Evolutionary conservation across 1,284 basidiomycete genomes (phyloP), one percentile per base, ranked within the genome.

Genomic region (Boletus albobrunnescens): DNA sequence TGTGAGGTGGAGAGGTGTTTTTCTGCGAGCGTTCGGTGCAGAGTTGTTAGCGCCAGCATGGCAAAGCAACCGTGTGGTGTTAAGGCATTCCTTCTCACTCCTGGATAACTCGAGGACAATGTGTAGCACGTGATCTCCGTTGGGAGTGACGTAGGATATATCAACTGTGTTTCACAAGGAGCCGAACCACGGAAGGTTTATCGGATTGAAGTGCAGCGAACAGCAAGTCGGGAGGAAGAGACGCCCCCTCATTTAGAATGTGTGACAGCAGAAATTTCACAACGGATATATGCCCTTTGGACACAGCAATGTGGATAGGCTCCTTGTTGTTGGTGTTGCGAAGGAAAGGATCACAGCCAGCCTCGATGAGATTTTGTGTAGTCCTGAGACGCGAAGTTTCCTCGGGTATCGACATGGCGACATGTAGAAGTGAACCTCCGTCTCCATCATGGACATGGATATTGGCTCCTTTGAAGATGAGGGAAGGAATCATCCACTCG

Each of bases 231-330:
- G 20, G 20, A 10, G 14, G 6, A 44, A 28, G 24, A 6, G 26
- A 8, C 12, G 2, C n/a, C 11, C 13, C 9, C n/a, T 4, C 26
- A 1, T 27, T 9, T n/a, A 17, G 5, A 17, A 14, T 5, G 1
- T 10, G 14, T 14, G 49, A 52, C 20, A 50, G 10, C 14, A 54
- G 27, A 17, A 30, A 50, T 14, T 31, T 6, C 20, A 14, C 33
- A 1, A 49, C 24, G 2, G 4, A 27, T 3, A 13, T 3, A 11
- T 12, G 19, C 17, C 6, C 17, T 16, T 13, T 17, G n/a, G 44
- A 46, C 8, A 20, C 22, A 12, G 42, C 28, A 4, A 22, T 45
- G 5, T 45, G 22, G 16, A 45, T 45, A 4, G 28, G 42, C 19
- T 24, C 27, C 17, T 31, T 2, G n/a, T 22, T 11, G 7, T n/a